Evolutionary conservation across 2,329 filamentous ascomycete genomes (phyloP).

Genomic region (Orbilia oligospora): DNA sequence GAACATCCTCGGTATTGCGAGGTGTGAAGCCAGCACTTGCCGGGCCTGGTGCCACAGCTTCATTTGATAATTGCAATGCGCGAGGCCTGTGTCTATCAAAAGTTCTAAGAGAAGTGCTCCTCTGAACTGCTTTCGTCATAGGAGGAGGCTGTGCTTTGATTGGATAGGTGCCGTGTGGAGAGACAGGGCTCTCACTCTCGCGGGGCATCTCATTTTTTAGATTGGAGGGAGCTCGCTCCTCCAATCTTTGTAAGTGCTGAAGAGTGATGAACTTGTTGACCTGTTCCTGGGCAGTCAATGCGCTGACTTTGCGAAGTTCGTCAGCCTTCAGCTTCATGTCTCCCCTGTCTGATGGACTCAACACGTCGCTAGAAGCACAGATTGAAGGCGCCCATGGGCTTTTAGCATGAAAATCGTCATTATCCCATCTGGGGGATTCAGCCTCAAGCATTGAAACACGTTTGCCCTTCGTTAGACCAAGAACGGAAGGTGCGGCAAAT

Average conservation of each 20-base stretch:
- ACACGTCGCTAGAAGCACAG: conserved; percentile 89
- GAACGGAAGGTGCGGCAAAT: conserved; percentile 55
- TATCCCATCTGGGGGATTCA: conserved; percentile 57
- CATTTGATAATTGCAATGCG: conserved; percentile 50
- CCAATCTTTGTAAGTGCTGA: conserved; percentile 75
- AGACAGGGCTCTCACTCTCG: conserved; percentile 51
- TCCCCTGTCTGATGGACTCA: conserved; percentile 77
- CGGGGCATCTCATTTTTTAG: conserved; percentile 49
- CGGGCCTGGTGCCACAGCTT: conserved; percentile 49
- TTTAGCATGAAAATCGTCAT: conserved; percentile 38
- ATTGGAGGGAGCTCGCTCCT: conserved; percentile 62
- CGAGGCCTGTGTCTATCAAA: conserved; percentile 57
- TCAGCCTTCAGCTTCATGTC: conserved; percentile 77
- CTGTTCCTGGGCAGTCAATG: conserved; percentile 89
- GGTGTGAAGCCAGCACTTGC: conserved; percentile 55
- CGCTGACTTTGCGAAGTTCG: conserved; percentile 77
- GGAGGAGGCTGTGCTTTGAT: conserved; percentile 43
- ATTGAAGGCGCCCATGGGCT: conserved; percentile 76
- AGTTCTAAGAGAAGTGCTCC: conserved; percentile 54
- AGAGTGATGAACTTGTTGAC: conserved; percentile 91
- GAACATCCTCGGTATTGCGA: conserved; percentile 48
- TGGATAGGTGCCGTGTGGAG: conserved; percentile 44
- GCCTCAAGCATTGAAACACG: conserved; percentile 55
- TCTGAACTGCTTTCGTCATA: conserved; percentile 55
- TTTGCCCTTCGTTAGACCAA: conserved; percentile 44